Base-by-base conservation (phyloP, 768 basidiomycete genomes). In the Pleurotus djamor region DNA sequence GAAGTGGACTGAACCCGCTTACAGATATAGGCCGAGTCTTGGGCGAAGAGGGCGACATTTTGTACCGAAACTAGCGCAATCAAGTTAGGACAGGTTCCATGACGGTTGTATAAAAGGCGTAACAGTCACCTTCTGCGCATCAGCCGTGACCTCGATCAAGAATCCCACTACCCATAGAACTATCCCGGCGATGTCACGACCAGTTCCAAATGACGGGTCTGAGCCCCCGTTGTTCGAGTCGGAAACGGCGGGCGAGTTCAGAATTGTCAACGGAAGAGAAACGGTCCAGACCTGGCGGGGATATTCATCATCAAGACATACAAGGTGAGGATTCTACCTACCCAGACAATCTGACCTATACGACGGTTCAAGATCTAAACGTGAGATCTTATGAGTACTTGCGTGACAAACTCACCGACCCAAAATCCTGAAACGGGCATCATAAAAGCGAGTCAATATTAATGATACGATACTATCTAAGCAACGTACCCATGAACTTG, bases 221-320 rank as follows among this genome's bases (percentile, higher is more conserved):
- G 75, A 79, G 1, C 83, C 81, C 2, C 76, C 75, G 8, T 64
- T 63, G 2, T 38, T 48, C 5, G 70, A 68, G 61, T 83, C 82
- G 5, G 85, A 85, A 14, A 88, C 78, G 5, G 80, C 81, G 3
- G 86, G 87, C 3, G 89, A 89, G 66, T 89, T 89, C 47, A 89
- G 74, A 61, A 88, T 84, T 34, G 77, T 82, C 33, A 87, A 63
- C 3, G 88, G 87, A 0, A 89, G 74, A 6, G 87, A 87, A 4
- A 86, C 85, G 0, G 74, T 75, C 86, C 84, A 85, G 14, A 83
- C 81, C 83, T 83, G 55, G 1, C 9, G 7, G 13, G 13, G 32
- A 38, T n/a, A 54, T 34, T 28, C 36, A 34, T 47, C 1, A 37
- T 17, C 9, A 2, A 32, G 12, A 45, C 47, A 4, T 48, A n/a